These are phyloP conservation scores for Fragilaria crotonensis DNA, from an alignment of 108 stramenopile genomes.

Conservation along the genomic window DNA sequence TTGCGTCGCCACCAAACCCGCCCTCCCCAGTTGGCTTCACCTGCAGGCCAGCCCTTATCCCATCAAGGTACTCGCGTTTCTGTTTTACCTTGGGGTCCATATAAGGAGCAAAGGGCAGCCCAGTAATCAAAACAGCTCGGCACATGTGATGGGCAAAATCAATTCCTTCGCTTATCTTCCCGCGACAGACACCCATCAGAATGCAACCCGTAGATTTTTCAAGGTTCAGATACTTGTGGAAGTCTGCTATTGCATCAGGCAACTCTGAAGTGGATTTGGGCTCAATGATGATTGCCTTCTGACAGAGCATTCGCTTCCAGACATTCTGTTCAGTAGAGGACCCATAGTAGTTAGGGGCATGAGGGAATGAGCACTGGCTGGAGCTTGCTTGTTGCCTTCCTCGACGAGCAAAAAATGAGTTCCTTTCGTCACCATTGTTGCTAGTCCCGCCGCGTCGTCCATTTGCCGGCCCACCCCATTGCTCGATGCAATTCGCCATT, in stretches of 20 bases:
- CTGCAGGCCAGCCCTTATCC: slow-evolving; percentile 33
- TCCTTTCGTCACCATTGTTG: slow-evolving; percentile 5
- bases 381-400: background rate
- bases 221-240: slow-evolving; percentile 68
- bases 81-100: slow-evolving; percentile 91
- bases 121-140: slow-evolving; percentile 94
- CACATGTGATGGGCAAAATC: slow-evolving; percentile 93
- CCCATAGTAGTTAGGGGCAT: slow-evolving; percentile 28
- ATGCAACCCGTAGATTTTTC: slow-evolving; percentile 72
- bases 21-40: slow-evolving; percentile 49
- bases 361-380: slow-evolving; percentile 36
- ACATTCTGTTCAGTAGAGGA: slow-evolving; percentile 2
- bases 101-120: slow-evolving; percentile 93
- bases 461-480: slow-evolving; percentile 68
- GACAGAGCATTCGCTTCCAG: slow-evolving; percentile 64
- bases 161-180: slow-evolving; percentile 86
- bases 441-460: slow-evolving; percentile 16
- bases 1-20: slow-evolving; percentile 52
- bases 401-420: slow-evolving; percentile 19
- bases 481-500: slow-evolving; percentile 70
- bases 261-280: slow-evolving; percentile 72
- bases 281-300: slow-evolving; percentile 76
- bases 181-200: slow-evolving; percentile 94
- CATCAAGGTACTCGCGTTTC: slow-evolving; percentile 91
- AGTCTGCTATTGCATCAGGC: slow-evolving; percentile 82